phyloP scores from a whole-genome alignment of 768 basidiomycete species.

The Suillus clintonianus region DNA sequence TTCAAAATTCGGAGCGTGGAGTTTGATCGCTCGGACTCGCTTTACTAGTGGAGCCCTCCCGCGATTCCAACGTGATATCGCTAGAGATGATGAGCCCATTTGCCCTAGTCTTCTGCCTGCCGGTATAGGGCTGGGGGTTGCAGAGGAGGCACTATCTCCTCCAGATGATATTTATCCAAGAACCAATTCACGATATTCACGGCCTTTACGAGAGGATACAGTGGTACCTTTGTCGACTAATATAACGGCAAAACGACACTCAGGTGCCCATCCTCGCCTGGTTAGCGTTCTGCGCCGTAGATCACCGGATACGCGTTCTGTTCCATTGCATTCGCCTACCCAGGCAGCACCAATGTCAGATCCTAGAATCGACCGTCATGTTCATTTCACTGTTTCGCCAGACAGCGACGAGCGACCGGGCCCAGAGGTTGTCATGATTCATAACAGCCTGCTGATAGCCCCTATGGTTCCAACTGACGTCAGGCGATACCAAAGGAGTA shows the following conservation, averaged over 20 bases:
- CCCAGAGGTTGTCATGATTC: not conserved
- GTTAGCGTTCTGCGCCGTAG: too few relatives aligned
- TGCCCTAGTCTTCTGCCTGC: not conserved
- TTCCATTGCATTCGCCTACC: too few relatives aligned
- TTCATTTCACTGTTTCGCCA: constrained; percentile 6
- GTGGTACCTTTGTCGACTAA: not conserved
- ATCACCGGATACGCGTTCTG: too few relatives aligned
- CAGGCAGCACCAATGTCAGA: too few relatives aligned
- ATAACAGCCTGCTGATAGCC: constrained; percentile 10
- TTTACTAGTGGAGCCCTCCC: too few relatives aligned
- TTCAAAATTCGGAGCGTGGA: too few relatives aligned
- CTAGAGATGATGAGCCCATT: not conserved
- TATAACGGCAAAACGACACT: too few relatives aligned
- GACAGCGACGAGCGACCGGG: constrained; percentile 5
- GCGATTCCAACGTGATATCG: not conserved
- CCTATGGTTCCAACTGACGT: constrained; percentile 18
- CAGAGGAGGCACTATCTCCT: not conserved
- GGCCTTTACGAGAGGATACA: not conserved
- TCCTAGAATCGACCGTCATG: not conserved
- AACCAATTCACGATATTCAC: not conserved
- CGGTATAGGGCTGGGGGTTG: not conserved
- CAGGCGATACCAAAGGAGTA: constrained; percentile 15
- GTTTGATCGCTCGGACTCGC: too few relatives aligned
- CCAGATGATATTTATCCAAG: not conserved
- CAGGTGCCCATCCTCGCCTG: not conserved